Percentiles rank a stretch among this genome's conserved stretches.
Conservation (phyloP, 2,329 filamentous ascomycete species). For the Claviceps spartinae region DNA sequence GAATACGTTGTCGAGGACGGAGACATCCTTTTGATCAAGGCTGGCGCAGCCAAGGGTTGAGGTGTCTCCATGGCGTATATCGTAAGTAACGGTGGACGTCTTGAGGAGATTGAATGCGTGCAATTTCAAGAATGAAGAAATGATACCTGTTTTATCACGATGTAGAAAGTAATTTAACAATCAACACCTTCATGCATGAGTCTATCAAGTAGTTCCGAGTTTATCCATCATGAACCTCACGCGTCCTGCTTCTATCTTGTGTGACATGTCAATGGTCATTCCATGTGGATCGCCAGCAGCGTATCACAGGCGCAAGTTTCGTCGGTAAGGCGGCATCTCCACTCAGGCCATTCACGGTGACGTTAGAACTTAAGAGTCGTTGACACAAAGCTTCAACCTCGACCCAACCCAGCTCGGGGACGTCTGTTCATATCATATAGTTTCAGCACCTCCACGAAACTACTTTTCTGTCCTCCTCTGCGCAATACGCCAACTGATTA, state of each 20-base stretch:
- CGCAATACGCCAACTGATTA: neutral
- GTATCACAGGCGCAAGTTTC: neutral
- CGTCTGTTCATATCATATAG: neutral
- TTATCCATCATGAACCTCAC: too few species aligned
- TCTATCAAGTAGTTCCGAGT: too few species aligned
- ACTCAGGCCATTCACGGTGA: neutral
- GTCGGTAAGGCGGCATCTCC: neutral
- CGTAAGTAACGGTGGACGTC: neutral
- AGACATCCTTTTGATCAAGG: slow-evolving; percentile 78
- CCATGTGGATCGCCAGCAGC: neutral
- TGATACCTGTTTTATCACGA: neutral
- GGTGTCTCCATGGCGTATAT: neutral
- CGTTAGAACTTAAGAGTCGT: neutral
- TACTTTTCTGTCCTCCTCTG: neutral
- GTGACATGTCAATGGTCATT: too few species aligned
- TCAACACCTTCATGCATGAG: too few species aligned
- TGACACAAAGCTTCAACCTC: neutral
- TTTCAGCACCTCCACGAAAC: neutral
- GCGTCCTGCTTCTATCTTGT: too few species aligned
- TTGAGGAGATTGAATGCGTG: neutral
- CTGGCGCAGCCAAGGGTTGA: slow-evolving; percentile 62
- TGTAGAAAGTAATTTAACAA: neutral
- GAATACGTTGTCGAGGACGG: slow-evolving; percentile 85
- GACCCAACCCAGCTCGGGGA: neutral
- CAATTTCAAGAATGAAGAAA: neutral